These are phyloP conservation scores for Melocanna baccifera DNA, from an alignment of 176 grass and related monocot species.

Conservation along the genomic window DNA sequence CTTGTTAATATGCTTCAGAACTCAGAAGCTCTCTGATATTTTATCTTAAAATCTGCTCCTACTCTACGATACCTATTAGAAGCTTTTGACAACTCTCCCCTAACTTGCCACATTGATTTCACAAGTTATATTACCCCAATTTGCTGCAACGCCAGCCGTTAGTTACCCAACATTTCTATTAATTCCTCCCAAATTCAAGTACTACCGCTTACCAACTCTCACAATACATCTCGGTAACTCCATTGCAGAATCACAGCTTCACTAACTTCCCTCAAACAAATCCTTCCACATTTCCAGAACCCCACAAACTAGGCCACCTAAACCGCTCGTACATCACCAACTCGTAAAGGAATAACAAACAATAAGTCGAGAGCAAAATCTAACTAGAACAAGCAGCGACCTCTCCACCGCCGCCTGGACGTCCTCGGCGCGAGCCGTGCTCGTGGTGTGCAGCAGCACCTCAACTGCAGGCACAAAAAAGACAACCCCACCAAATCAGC, in stretches of 20 bases:
- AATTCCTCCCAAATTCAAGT: background rate
- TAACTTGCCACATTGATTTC: background rate
- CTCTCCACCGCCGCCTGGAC: conserved; percentile 69
- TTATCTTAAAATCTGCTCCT: background rate
- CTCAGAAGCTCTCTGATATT: background rate
- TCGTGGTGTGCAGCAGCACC: conserved; percentile 71
- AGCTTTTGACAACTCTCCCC: background rate
- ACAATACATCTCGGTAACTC: background rate
- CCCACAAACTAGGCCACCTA: background rate
- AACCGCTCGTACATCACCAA: background rate
- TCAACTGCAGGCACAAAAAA: conserved; percentile 59
- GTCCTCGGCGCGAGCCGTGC: conserved; percentile 63
- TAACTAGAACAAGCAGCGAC: conserved; percentile 33
- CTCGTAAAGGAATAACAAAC: background rate
- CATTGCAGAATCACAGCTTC: background rate
- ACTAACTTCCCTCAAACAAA: background rate
- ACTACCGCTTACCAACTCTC: background rate
- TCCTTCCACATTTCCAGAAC: background rate
- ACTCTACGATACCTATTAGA: background rate
- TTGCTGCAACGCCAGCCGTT: background rate
- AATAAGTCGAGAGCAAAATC: background rate
- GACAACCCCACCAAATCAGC: conserved; percentile 5
- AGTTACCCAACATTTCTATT: background rate
- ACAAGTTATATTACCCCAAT: background rate
- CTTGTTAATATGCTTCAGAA: background rate